Evolutionary conservation across 1,139 yeast genomes (phyloP), one percentile per base, ranked within the genome.

Genomic region (Geotrichum restrictum): DNA sequence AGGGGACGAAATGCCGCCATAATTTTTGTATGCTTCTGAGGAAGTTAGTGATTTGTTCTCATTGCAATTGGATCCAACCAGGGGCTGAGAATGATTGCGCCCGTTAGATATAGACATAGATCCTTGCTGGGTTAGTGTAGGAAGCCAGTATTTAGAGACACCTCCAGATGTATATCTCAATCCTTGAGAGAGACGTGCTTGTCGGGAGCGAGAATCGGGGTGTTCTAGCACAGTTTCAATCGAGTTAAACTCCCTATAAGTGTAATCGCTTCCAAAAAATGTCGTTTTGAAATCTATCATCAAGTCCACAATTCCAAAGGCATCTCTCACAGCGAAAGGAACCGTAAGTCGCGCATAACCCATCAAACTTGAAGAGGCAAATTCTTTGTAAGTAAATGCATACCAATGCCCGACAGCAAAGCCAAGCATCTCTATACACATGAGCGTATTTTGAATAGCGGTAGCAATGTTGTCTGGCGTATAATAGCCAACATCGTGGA

Each of bases 381-480:
- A 93, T 39, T 89, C 95, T 5, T 72, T 72, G 69, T 85, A 86
- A 6, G 88, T 81, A 67, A 93, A 93, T 0, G 98, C 91, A 44
- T 76, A 67, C 85, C 93, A 84, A 70, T 93, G 98, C 11, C 95
- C 86, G 33, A 85, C 69, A 0, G 98, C 89, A 73, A 93, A 93
- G 3, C 83, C 87, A 18, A 91, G 76, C 74, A 93, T 77, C 64
- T 94, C 98, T 33, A 87, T 72, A 65, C 96, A 88, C 60, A 93
- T 73, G 43, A 89, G 68, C 1, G 88, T 83, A 71, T 88, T 89
- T 64, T 88, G 96, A 51, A 85, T 82, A 13, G 82, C 76, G 32
- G 76, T 4, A 53, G 80, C 78, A 42, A 74, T 64, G 27, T 66
- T 68, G 19, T 62, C 64, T 13, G 70, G 69, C 10, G 67, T 62